Evolutionary conservation across 1,284 basidiomycete species (phyloP), one percentile per base, ranked within the genome.

Genomic region (Ceratobasidium sp.): DNA sequence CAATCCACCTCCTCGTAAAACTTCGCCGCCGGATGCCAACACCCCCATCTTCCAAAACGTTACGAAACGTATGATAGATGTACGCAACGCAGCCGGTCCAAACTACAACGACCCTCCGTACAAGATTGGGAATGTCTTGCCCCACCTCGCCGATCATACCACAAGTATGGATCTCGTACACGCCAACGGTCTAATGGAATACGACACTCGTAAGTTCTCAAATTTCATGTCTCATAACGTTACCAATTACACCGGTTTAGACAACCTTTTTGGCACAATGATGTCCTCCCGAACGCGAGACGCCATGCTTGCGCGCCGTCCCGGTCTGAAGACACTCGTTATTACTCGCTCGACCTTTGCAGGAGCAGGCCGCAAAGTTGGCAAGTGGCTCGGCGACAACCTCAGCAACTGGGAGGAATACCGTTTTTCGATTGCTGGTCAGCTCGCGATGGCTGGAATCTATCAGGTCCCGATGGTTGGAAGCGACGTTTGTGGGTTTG

Each of bases 321-420:
- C 92, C 2, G 90, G 89, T 0, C 84, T 88, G 67, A 89, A 90
- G 1, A 89, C 92, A 0, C 86, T 93, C 68, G 87, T 93, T 79
- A 92, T 94, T 81, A 93, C 92, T 0, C 91, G 93, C 53, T 93
- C 91, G 20, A 93, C 92, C 2, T 94, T 92, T 82, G 89, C 90
- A 2, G 92, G 92, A 58, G 91, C 90, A 6, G 93, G 93, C 3
- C 84, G 85, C 26, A 87, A 89, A 63, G 90, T 90, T 39, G 91
- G 91, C n/a, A 92, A 92, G 83, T 93, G 91, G 92, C 86, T 93
- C 3, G 91, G 92, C 5, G 91, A 92, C 83, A 93, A 92, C 81
- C n/a, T 82, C 6, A 81, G 76, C 33, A 53, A 79, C 13, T 81
- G 78, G 77, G 69, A 78, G 12, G 77, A 80, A 40, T 82, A 81